These are phyloP conservation scores for Fusarium sp. DNA, from an alignment of 2,329 filamentous ascomycete genomes.

Conservation along the genomic window DNA sequence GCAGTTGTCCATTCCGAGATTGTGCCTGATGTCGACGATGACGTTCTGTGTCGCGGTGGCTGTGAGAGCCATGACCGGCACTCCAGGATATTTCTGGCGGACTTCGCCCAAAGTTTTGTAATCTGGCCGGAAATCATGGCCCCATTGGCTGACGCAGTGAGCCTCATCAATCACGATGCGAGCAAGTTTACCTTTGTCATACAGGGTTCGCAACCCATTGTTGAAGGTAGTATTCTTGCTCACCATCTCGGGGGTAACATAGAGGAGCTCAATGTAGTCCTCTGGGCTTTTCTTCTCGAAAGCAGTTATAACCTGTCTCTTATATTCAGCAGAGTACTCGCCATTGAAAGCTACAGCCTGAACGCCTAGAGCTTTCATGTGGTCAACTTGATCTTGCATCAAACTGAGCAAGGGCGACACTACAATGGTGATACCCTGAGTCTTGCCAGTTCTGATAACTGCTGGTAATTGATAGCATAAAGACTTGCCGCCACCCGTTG, in stretches of 20 bases:
- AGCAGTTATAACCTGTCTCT: slow-evolving; percentile 72
- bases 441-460: slow-evolving; percentile 82
- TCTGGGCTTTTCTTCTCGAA: slow-evolving; percentile 75
- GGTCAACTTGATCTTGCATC: slow-evolving; percentile 96
- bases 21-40: slow-evolving; percentile 90
- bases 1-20: slow-evolving; percentile 83
- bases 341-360: slow-evolving; percentile 86
- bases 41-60: slow-evolving; percentile 96
- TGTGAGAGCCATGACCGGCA: slow-evolving; percentile 94
- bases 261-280: slow-evolving; percentile 84
- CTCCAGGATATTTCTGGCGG: slow-evolving; percentile 76
- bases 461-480: slow-evolving; percentile 96
- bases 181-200: slow-evolving; percentile 79
- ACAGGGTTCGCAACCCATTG: slow-evolving; percentile 73
- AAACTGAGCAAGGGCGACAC: slow-evolving; percentile 94
- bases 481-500: slow-evolving; percentile 96
- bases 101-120: slow-evolving; percentile 88
- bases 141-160: slow-evolving; percentile 99
- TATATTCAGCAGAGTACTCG: slow-evolving; percentile 73
- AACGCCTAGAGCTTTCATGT: slow-evolving; percentile 80
- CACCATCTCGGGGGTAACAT: slow-evolving; percentile 97
- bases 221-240: slow-evolving; percentile 80
- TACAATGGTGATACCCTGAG: slow-evolving; percentile 88
- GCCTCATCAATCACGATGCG: slow-evolving; percentile 97
- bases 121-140: slow-evolving; percentile 96